Evolutionary conservation across 2,329 filamentous ascomycete species (phyloP).

Genomic region (Microcera coccophila): DNA sequence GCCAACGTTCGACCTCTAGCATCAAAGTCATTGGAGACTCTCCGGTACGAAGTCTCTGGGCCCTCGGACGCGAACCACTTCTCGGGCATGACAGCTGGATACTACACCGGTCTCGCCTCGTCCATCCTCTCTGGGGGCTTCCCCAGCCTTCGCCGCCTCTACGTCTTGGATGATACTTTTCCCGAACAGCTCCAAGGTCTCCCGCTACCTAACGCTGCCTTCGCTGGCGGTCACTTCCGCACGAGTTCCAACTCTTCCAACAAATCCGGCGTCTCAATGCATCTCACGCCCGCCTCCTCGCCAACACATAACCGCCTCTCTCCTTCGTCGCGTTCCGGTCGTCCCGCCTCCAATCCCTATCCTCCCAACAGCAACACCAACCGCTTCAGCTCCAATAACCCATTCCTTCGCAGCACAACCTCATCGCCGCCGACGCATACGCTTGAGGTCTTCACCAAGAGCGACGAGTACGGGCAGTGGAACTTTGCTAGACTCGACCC

Average conservation of each 20-base stretch:
- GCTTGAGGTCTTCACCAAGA: slow-evolving; percentile 59
- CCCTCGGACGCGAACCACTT: slow-evolving; percentile 55
- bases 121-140: slow-evolving; percentile 74
- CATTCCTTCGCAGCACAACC: slow-evolving; percentile 43
- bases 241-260: slow-evolving; percentile 32
- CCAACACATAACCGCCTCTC: slow-evolving; percentile 14
- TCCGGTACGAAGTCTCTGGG: slow-evolving; percentile 80
- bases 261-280: slow-evolving; percentile 21
- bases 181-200: slow-evolving; percentile 71
- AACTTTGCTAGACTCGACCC: slow-evolving; percentile 51
- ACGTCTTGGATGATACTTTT: slow-evolving; percentile 81
- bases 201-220: slow-evolving; percentile 56
- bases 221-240: slow-evolving; percentile 27
- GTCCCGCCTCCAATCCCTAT: slow-evolving; percentile 28
- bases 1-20: slow-evolving; percentile 56
- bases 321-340: slow-evolving; percentile 23
- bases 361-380: slow-evolving; percentile 27
- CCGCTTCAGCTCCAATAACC: slow-evolving; percentile 60
- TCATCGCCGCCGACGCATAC: slow-evolving; percentile 46
- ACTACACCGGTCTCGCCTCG: slow-evolving; percentile 83
- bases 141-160: slow-evolving; percentile 70
- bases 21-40: slow-evolving; percentile 64
- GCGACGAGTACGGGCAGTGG: slow-evolving; percentile 56
- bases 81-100: slow-evolving; percentile 52
- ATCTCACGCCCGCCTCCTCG: slow-evolving; percentile 14